phyloP scores from a whole-genome alignment of 2,329 filamentous ascomycete species.

The Plectosphaerella plurivora region DNA sequence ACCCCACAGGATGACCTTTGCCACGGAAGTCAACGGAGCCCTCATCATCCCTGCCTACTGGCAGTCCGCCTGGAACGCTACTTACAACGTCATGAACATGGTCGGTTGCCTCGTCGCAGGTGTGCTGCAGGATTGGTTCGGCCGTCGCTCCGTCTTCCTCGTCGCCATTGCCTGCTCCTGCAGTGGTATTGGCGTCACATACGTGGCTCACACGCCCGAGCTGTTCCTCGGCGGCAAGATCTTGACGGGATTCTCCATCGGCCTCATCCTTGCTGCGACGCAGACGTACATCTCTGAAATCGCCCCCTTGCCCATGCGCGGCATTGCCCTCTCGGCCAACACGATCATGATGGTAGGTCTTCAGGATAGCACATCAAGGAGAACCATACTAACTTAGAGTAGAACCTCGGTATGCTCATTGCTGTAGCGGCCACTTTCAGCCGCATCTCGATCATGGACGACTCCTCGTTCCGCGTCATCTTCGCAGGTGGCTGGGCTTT shows the following conservation, averaged over 20 bases:
- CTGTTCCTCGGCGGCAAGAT: constrained; percentile 17
- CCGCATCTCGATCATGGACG: constrained; percentile 12
- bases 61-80: constrained; percentile 17
- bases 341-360: constrained; percentile 2
- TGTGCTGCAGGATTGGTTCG: constrained; percentile 13
- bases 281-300: constrained; percentile 14
- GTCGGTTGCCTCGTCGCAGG: constrained; percentile 13
- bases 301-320: constrained; percentile 9
- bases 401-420: constrained; percentile 13
- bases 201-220: constrained; percentile 6
- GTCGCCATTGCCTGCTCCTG: constrained; percentile 6
- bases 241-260: constrained; percentile 13
- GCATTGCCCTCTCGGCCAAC: constrained; percentile 11
- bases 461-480: constrained; percentile 10
- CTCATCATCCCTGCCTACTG: constrained; percentile 17
- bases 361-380: too few relatives aligned
- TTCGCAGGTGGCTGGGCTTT: constrained; percentile 15
- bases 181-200: constrained; percentile 14
- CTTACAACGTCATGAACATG: constrained; percentile 14
- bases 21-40: constrained; percentile 12
- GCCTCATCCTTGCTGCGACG: constrained; percentile 10
- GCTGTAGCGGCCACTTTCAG: constrained; percentile 10
- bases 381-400: not conserved
- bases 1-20: constrained; percentile 10
- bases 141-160: constrained; percentile 11